Conservation (phyloP, 2,329 filamentous ascomycete genomes). For the Exophiala alcalophila region DNA sequence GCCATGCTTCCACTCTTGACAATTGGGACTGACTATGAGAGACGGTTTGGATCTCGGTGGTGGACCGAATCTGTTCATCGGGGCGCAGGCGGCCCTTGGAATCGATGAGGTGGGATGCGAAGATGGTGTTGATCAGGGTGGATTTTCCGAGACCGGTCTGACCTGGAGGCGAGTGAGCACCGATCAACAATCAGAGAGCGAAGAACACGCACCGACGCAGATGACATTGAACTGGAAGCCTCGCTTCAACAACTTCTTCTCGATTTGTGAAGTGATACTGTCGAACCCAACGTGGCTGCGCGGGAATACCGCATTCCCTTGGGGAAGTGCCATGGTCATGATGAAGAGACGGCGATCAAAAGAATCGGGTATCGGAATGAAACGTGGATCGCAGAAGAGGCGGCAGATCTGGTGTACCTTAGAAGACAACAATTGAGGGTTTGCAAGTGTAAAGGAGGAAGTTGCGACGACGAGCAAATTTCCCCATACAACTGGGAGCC, state of each 20-base stretch:
- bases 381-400: constrained; percentile 3
- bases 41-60: constrained; percentile 95
- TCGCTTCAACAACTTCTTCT: constrained; percentile 98
- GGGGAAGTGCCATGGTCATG: constrained; percentile 34
- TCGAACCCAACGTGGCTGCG: constrained; percentile 99
- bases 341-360: constrained; percentile 4
- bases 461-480: constrained; percentile 25
- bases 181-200: background rate
- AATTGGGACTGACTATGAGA: constrained; percentile 67
- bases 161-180: constrained; percentile 54
- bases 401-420: background rate
- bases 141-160: constrained; percentile 99
- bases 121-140: constrained; percentile 99
- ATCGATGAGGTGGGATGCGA: constrained; percentile 98
- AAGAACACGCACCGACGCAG: constrained; percentile 78
- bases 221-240: constrained; percentile 99
- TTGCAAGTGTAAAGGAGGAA: constrained; percentile 13
- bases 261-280: constrained; percentile 98
- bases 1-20: background rate
- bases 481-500: constrained; percentile 28
- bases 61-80: constrained; percentile 88
- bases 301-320: constrained; percentile 65
- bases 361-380: background rate
- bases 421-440: constrained; percentile 3
- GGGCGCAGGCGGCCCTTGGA: constrained; percentile 93